Conservation (phyloP, 2,329 filamentous ascomycete genomes). For the Fusarium sulawesiense region DNA sequence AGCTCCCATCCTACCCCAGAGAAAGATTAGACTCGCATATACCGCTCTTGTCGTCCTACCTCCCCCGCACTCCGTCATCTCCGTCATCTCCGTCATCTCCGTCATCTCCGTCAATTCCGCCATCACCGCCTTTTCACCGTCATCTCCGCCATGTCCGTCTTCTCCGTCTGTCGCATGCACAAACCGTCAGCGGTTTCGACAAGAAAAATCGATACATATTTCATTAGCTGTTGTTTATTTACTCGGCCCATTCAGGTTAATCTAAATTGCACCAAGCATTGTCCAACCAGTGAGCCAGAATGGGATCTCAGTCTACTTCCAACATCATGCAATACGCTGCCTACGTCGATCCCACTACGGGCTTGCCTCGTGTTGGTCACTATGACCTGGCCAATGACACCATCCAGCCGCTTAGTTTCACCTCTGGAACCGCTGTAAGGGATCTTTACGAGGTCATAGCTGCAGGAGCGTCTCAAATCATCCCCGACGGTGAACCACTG, state of each 20-base stretch:
- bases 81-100: not conserved
- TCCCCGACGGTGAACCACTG: not conserved
- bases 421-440: not conserved
- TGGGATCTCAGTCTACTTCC: not conserved
- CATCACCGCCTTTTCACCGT: not conserved
- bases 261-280: not conserved
- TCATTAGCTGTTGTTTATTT: not conserved
- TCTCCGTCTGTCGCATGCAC: not conserved
- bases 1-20: not conserved
- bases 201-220: not conserved
- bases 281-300: not conserved
- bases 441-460: slow-evolving; percentile 2
- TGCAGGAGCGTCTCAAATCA: not conserved
- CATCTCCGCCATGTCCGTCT: not conserved
- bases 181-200: not conserved
- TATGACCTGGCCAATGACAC: not conserved
- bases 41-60: not conserved
- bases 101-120: not conserved
- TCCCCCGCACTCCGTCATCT: not conserved
- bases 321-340: not conserved
- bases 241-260: not conserved
- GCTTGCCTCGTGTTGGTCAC: not conserved
- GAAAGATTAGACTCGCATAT: not conserved
- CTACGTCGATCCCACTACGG: not conserved
- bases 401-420: not conserved